Conservation (phyloP, 148 eudicot genomes). For the Rhododendron simsii region DNA sequence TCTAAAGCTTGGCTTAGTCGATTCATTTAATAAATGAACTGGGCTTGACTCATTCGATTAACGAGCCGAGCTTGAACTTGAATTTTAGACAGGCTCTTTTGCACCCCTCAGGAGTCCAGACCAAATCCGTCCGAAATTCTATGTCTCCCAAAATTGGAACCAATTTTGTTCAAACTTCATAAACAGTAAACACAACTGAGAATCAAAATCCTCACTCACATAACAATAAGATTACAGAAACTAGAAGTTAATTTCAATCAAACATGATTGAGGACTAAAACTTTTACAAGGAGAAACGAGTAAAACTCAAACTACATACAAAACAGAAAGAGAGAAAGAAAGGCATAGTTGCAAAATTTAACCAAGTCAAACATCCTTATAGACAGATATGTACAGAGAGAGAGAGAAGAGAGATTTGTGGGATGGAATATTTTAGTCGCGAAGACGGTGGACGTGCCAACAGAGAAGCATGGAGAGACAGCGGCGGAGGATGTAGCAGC, state of each 20-base stretch:
- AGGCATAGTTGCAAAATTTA: not conserved
- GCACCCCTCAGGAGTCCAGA: too few relatives aligned
- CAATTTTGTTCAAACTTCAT: not conserved
- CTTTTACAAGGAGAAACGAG: not conserved
- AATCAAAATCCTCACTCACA: not conserved
- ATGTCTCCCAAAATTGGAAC: not conserved
- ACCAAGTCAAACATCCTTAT: not conserved
- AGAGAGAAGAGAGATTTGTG: not conserved
- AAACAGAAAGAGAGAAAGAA: not conserved
- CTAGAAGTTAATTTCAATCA: not conserved
- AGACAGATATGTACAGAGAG: not conserved
- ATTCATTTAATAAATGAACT: too few relatives aligned
- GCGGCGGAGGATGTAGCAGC: constrained; percentile 10
- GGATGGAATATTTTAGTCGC: not conserved
- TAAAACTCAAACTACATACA: not conserved
- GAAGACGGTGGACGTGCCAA: constrained; percentile 6
- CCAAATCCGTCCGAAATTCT: too few relatives aligned
- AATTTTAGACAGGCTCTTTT: too few relatives aligned
- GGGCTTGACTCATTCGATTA: too few relatives aligned
- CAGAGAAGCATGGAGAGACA: constrained; percentile 10
- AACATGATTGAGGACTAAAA: not conserved
- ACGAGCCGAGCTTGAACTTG: too few relatives aligned
- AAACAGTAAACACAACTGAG: not conserved
- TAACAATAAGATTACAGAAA: not conserved
- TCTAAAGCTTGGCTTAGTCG: too few relatives aligned